A percentile compares a stretch with the other conserved stretches of the same genome.
Evolutionary conservation across 1,284 basidiomycete species (phyloP).

Genomic region (Phlebopus sp.): DNA sequence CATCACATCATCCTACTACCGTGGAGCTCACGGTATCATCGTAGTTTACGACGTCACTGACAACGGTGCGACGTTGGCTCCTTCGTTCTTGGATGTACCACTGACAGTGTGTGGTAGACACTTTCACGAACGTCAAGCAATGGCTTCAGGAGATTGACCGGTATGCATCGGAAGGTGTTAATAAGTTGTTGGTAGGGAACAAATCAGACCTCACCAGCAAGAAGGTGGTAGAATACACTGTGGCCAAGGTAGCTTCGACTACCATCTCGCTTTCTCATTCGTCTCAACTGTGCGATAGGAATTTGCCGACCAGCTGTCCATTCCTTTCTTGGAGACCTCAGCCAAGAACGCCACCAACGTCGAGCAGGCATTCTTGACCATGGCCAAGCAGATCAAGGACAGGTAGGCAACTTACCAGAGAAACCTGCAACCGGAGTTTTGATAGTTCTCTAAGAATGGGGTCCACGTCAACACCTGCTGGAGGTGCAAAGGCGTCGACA

Average conservation of each 20-base stretch:
- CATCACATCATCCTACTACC: constrained; percentile 96
- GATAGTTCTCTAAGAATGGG: constrained; percentile 58
- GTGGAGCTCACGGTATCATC: constrained; percentile 95
- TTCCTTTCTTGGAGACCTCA: constrained; percentile 98
- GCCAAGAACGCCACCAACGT: constrained; percentile 99
- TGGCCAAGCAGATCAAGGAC: constrained; percentile 99
- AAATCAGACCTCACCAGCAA: constrained; percentile 97
- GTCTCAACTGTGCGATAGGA: constrained; percentile 49
- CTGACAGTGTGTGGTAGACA: constrained; percentile 53
- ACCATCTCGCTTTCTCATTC: neutral
- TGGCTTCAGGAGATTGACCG: constrained; percentile 99
- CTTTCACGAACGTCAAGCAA: constrained; percentile 98
- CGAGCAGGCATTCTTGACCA: constrained; percentile 98
- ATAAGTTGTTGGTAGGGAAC: constrained; percentile 97
- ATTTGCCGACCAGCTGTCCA: constrained; percentile 92
- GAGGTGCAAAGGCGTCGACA: constrained; percentile 64
- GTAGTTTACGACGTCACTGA: constrained; percentile 99
- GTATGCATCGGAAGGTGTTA: constrained; percentile 98
- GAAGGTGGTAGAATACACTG: constrained; percentile 98
- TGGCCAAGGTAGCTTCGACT: constrained; percentile 75
- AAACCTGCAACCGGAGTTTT: constrained; percentile 2
- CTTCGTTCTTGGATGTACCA: constrained; percentile 6
- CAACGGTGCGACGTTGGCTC: constrained; percentile 59
- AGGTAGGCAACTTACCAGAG: constrained; percentile 49
- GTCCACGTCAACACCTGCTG: constrained; percentile 66